These are phyloP conservation scores for Salpingoeca rosetta DNA, from an alignment of 78 protist species.

Conservation along the genomic window DNA sequence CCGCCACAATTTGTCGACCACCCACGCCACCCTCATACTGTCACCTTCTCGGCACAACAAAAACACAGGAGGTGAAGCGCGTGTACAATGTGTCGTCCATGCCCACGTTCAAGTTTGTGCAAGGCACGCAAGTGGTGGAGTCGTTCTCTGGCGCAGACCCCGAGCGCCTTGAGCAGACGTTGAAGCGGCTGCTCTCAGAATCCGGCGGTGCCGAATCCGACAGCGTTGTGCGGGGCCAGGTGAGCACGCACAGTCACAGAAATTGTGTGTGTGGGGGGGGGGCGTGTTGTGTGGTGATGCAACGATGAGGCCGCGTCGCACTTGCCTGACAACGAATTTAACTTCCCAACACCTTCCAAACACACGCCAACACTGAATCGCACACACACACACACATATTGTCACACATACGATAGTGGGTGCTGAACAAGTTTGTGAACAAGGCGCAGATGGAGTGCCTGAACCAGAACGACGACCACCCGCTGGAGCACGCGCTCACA, in stretches of 20 bases:
- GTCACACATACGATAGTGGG: not conserved
- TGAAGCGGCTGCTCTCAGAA: not conserved
- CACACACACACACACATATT: too few species aligned
- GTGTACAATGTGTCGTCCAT: not conserved
- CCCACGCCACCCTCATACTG: too few species aligned
- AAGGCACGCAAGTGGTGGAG: not conserved
- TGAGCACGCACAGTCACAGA: too few species aligned
- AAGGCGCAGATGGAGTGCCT: constrained; percentile 1
- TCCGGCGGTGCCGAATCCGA: not conserved
- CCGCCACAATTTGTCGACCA: too few species aligned
- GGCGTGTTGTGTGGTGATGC: too few species aligned
- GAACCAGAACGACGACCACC: constrained; percentile 11
- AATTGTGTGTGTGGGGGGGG: too few species aligned
- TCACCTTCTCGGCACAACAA: too few species aligned
- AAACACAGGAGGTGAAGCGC: not conserved
- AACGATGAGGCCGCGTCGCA: too few species aligned
- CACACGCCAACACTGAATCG: too few species aligned
- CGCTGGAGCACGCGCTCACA: not conserved
- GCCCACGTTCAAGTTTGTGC: not conserved
- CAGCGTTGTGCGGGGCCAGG: not conserved
- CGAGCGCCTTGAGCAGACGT: not conserved
- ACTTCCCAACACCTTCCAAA: too few species aligned
- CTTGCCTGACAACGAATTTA: too few species aligned
- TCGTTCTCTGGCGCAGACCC: not conserved
- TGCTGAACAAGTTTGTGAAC: not conserved